phyloP scores from a whole-genome alignment of 2,329 filamentous ascomycete species.

The Leptoxyphium fumago region DNA sequence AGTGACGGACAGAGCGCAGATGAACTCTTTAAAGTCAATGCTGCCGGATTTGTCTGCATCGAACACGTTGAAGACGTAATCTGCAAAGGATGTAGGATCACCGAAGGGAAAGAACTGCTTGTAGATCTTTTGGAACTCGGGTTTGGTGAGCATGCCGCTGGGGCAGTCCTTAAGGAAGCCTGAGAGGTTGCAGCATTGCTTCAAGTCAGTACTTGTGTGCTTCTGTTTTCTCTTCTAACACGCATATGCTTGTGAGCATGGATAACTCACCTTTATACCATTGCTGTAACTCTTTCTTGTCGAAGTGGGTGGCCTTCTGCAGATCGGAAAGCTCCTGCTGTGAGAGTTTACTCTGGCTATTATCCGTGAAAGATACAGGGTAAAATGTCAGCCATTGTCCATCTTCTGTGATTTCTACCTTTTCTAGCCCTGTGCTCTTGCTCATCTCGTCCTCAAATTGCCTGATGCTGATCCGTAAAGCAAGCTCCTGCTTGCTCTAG shows the following conservation, averaged over 20 bases:
- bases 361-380: constrained; percentile 3
- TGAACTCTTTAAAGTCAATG: constrained; percentile 99
- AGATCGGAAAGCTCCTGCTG: constrained; percentile 90
- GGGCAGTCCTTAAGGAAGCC: constrained; percentile 98
- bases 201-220: not conserved
- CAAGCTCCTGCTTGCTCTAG: constrained; percentile 18
- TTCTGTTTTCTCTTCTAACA: not conserved
- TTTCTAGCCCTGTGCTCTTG: constrained; percentile 13
- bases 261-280: constrained; percentile 89
- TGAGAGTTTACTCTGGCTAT: constrained; percentile 94
- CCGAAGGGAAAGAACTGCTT: constrained; percentile 99
- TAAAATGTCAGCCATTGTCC: constrained; percentile 14
- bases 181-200: constrained; percentile 23
- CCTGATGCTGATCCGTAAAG: constrained; percentile 18
- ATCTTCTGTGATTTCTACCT: constrained; percentile 13
- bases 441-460: constrained; percentile 18
- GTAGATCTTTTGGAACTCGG: constrained; percentile 99
- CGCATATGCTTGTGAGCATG: not conserved
- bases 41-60: constrained; percentile 93
- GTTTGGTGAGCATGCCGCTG: constrained; percentile 88
- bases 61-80: constrained; percentile 99
- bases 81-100: constrained; percentile 90
- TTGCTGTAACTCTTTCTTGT: constrained; percentile 99
- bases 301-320: constrained; percentile 93
- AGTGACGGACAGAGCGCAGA: constrained; percentile 92